Conservation (phyloP, 2,329 filamentous ascomycete species). For the Plectosphaerella sp. region DNA sequence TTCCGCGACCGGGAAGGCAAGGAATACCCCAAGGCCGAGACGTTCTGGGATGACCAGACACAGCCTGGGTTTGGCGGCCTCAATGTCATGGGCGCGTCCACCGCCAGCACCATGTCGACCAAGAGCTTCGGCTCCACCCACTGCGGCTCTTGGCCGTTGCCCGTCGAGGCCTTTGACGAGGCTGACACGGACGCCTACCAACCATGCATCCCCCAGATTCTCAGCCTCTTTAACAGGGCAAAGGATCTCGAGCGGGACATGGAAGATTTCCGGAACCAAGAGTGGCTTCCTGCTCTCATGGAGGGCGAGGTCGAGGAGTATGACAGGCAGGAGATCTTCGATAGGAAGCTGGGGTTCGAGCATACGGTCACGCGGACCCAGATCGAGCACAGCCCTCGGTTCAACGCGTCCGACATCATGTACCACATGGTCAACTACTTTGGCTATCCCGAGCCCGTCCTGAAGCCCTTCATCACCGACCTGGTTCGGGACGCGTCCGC, state of each 20-base stretch:
- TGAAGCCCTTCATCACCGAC: constrained; percentile 31
- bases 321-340: constrained; percentile 11
- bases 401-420: neutral
- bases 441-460: constrained; percentile 33
- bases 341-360: constrained; percentile 15
- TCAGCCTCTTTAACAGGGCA: constrained; percentile 13
- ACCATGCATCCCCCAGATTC: constrained; percentile 26
- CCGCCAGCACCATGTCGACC: constrained; percentile 27
- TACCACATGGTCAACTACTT: constrained; percentile 31
- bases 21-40: neutral
- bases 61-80: constrained; percentile 25
- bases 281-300: constrained; percentile 12
- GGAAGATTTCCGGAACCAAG: constrained; percentile 9
- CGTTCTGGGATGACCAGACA: constrained; percentile 11
- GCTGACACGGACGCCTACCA: constrained; percentile 30
- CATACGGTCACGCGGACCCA: constrained; percentile 12
- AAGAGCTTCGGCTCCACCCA: constrained; percentile 28
- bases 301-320: constrained; percentile 12
- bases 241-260: constrained; percentile 4
- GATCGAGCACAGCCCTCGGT: constrained; percentile 3
- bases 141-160: constrained; percentile 27
- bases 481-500: constrained; percentile 21
- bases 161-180: constrained; percentile 29
- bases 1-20: constrained; percentile 4
- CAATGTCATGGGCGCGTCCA: constrained; percentile 24